A percentile compares a stretch with the other conserved stretches of the same genome.
Conservation (phyloP, 2,329 filamentous ascomycete genomes). For the Leptosphaerulina australis region DNA sequence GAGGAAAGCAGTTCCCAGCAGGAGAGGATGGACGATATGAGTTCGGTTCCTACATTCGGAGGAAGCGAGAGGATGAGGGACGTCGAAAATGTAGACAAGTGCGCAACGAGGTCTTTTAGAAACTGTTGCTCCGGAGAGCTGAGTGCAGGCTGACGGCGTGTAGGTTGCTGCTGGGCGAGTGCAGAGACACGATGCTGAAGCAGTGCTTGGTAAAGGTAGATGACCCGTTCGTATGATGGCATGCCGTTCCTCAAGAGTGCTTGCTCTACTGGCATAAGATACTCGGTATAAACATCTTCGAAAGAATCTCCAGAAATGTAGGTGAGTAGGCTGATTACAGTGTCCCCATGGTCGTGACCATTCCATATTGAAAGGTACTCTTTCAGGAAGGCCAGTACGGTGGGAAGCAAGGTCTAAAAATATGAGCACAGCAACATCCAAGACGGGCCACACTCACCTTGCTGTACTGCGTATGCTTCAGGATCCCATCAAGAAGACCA, state of each 20-base stretch:
- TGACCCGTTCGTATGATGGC: conserved; percentile 63
- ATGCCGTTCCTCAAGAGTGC: conserved; percentile 48
- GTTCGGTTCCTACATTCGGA: conserved; percentile 40
- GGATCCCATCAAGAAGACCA: conserved; percentile 42
- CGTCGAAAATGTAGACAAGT: conserved; percentile 40
- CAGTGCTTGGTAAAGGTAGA: conserved; percentile 71
- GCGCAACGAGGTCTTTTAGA: conserved; percentile 40
- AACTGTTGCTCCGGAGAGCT: conserved; percentile 50
- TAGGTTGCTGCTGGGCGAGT: conserved; percentile 35
- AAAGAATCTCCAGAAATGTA: conserved; percentile 58
- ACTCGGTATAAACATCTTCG: conserved; percentile 47
- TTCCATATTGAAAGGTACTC: conserved; percentile 48
- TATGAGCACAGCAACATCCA: not conserved
- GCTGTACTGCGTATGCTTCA: conserved; percentile 42
- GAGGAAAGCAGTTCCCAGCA: conserved; percentile 70
- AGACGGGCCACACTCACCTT: conserved; percentile 34
- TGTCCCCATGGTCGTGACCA: conserved; percentile 38
- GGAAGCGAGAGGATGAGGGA: conserved; percentile 41
- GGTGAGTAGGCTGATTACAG: conserved; percentile 60
- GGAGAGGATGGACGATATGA: conserved; percentile 62
- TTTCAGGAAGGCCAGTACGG: conserved; percentile 42
- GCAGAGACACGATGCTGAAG: conserved; percentile 61
- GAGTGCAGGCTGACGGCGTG: conserved; percentile 19
- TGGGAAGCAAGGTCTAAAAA: conserved; percentile 39
- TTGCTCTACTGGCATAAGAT: conserved; percentile 51